Evolutionary conservation across 1,284 basidiomycete species (phyloP).

Genomic region (Cystobasidium pallidum): DNA sequence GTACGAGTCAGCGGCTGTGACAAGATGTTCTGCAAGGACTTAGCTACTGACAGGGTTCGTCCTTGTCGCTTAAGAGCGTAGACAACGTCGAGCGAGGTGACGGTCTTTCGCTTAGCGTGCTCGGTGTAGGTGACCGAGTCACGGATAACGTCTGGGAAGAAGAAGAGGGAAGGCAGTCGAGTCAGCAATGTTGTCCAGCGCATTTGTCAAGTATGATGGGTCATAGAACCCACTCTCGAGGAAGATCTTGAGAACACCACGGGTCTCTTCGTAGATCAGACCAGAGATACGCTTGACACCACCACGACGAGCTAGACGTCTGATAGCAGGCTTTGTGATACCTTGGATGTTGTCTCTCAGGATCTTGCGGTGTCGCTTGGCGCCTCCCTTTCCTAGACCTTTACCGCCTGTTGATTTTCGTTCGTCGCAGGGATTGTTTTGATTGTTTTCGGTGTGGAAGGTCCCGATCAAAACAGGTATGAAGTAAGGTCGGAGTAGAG

Average conservation of each 20-base stretch:
- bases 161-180: neutral
- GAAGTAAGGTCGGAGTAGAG: neutral
- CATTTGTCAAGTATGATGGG: constrained; percentile 38
- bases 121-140: constrained; percentile 73
- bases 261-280: constrained; percentile 73
- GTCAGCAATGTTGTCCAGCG: neutral
- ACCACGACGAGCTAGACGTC: constrained; percentile 87
- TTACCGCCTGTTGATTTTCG: constrained; percentile 64
- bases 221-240: constrained; percentile 61
- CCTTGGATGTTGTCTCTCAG: constrained; percentile 72
- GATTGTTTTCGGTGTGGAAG: neutral
- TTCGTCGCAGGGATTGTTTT: constrained; percentile 8
- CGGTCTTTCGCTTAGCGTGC: constrained; percentile 88
- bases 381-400: constrained; percentile 74
- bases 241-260: constrained; percentile 77
- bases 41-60: constrained; percentile 66
- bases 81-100: constrained; percentile 85
- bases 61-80: constrained; percentile 92
- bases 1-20: neutral
- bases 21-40: neutral
- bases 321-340: constrained; percentile 88
- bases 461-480: constrained; percentile 9
- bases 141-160: constrained; percentile 67
- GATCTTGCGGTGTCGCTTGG: constrained; percentile 72
- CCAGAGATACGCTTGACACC: constrained; percentile 75